Evolutionary conservation across 352 stramenopile genomes (phyloP), one percentile per base, ranked within the genome.

Genomic region (Aphanomyces euteiches): DNA sequence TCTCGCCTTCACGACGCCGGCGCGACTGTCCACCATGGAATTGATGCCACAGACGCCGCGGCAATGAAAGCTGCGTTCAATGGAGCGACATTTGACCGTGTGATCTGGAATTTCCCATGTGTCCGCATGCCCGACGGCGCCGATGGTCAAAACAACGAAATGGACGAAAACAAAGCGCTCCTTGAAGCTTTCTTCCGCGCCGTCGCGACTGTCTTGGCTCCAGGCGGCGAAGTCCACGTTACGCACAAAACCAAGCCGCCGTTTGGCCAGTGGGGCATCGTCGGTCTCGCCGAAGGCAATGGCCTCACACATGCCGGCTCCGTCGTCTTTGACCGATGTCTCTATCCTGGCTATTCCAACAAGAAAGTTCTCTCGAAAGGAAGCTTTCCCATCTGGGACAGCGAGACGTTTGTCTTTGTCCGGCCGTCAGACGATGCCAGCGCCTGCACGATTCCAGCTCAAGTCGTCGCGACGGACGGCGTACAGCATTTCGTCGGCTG

Each of bases 81-180:
- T n/a, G 39, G 37, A 19, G 78, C 77, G 1, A 74, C 70, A 34
- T 98, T 97, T 75, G 87, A 98, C 74, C 81, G 90, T 69, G 88
- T 99, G 53, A 83, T 97, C 40, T 99, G 95, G 92, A 99, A 98
- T 76, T 99, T 99, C 73, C 95, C 96, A 21, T 99, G 96, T 70
- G 92, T 98, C 4, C 89, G 90, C 40, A 90, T 96, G 53, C 80
- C 77, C 0, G 81, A 79, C 17, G 96, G 96, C 57, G 81, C 97
- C 76, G 96, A 99, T 82, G 96, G 95, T n/a, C 96, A 99, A 81
- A 98, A 98, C 77, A 66, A 95, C 41, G 93, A 95, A 73, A 98
- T 98, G 90, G 93, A 98, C 73, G 65, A 81, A 7, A 99, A 99
- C 80, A 98, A 98, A 73, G 66, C 86, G 65, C 78, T 99, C 1